Percentiles rank a stretch among this genome's conserved stretches.
Conservation (phyloP, 768 basidiomycete species). For the Amanita muscaria region DNA sequence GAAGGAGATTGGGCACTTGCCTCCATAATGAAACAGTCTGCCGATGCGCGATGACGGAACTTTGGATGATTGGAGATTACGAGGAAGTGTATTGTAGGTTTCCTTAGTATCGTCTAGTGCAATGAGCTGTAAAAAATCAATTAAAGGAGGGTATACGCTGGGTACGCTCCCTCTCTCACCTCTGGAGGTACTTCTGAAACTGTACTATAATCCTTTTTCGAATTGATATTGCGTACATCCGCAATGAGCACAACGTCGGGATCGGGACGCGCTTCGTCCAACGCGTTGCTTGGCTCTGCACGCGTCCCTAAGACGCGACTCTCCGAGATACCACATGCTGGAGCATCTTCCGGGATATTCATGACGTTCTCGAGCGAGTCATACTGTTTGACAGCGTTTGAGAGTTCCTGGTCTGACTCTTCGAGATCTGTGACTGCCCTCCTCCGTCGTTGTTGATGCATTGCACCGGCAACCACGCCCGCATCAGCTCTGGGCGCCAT, state of each 20-base stretch:
- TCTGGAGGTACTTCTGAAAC: no score
- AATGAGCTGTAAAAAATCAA: constrained; percentile 8
- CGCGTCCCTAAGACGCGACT: no score
- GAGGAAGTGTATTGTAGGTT: constrained; percentile 16
- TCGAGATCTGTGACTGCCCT: constrained; percentile 5
- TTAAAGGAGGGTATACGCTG: constrained; percentile 1
- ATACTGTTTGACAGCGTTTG: not conserved
- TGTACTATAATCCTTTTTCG: no score
- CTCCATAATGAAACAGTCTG: constrained; percentile 90
- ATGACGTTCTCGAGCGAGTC: not conserved
- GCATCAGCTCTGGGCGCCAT: constrained; percentile 16
- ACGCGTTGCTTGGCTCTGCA: no score
- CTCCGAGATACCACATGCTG: not conserved
- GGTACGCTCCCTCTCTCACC: not conserved
- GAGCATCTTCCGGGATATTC: not conserved
- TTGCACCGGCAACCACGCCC: constrained; percentile 11
- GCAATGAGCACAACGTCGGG: no score
- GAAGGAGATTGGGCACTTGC: constrained; percentile 27
- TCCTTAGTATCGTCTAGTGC: not conserved
- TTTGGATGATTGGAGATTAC: constrained; percentile 67
- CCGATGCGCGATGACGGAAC: constrained; percentile 89
- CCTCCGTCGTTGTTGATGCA: constrained; percentile 2
- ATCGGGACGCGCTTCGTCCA: no score
- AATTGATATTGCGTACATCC: no score
- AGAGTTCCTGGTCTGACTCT: not conserved